Base-by-base conservation (phyloP, 179 eudicot genomes). In the Silene noctiflora region DNA sequence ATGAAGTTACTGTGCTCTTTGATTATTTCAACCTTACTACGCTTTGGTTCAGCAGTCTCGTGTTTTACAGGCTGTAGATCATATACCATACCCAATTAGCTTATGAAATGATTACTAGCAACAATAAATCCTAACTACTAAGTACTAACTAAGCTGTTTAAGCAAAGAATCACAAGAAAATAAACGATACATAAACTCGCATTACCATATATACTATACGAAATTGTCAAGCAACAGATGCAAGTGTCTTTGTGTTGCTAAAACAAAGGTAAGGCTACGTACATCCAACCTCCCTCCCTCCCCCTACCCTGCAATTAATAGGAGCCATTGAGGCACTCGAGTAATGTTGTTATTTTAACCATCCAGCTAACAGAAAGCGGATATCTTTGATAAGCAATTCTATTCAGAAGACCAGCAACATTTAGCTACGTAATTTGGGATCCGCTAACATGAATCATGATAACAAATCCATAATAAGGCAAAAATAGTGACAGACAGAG, bases 1-100 rank as follows among this genome's bases (percentile, higher is more conserved):
- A 95, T 93, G 86, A 84, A 95, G 82, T 95, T 90, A 78, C 99
- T 95, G 1, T 95, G 87, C 75, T 95, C 98, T 84, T 95, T 95
- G 83, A 95, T 74, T 71, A 95, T 93, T 78, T 95, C 99, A 53
- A 95, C 99, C 84, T 95, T 95, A 76, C 99, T 93, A 21, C 99
- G 96, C 85, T 95, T 95, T 14, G 89, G 86, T 87, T 88, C 90
- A 2, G 88, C 21, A 31, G 89, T 85, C 60, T 88, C 96, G 31
- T 92, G 88, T 87, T 91, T 93, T 73, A 88, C 86, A 46, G 99
- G 97, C 99, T 95, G 39, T 46, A 91, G 77, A 81, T 56, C 9
- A 71, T 48, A 72, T 39, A 16, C 55, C 29, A 67, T 6, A 35
- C 72, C 48, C 60, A 65, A 5, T 78, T 69, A 74, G 65, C n/a